Base-by-base conservation (phyloP, 2,329 filamentous ascomycete genomes). In the Sclerotinia glacialis region DNA sequence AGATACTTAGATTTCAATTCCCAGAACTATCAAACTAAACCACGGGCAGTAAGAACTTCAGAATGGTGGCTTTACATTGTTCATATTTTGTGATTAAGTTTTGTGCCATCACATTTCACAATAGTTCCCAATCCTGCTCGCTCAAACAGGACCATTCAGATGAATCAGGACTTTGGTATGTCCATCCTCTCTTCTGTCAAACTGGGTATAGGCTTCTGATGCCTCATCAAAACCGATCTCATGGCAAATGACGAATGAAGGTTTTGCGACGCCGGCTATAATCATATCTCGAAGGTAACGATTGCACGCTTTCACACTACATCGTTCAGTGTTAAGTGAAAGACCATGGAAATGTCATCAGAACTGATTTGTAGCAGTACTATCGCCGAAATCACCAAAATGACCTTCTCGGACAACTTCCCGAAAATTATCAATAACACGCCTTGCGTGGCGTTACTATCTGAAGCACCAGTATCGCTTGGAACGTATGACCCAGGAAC, bases 221-320 rank as follows among this genome's bases (percentile, higher is more conserved):
- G 85, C 86, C 28, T 87, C 85, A 2, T 89, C 86, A 28, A 90
- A 83, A 12, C 78, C 79, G 67, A 89, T 84, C 72, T 89, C 85
- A 69, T 89, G 86, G 1, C 83, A 86, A 8, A 89, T 85, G 1
- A 89, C 86, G 70, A 89, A 90, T 66, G 83, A 86, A 5, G 87
- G 87, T 75, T 87, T 88, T 0, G 87, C 87, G 67, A 82, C 83
- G 3, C 87, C 86, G 0, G 84, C 78, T 53, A 89, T 85, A 71
- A 89, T 89, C 72, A 90, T 78, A 68, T 89, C 86, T 16, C 87
- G 81, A 49, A 89, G 77, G 72, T 89, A 87, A 31, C 86, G 80
- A 74, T 89, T 89, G 76, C 89, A 89, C 0, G 83, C 79, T 76
- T 89, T 89, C 70, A 89, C 86, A 69, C 89, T 89, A 77, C 86